These are phyloP conservation scores for Gossypium trilobum DNA, from an alignment of 441 rosid species.

Conservation along the genomic window DNA sequence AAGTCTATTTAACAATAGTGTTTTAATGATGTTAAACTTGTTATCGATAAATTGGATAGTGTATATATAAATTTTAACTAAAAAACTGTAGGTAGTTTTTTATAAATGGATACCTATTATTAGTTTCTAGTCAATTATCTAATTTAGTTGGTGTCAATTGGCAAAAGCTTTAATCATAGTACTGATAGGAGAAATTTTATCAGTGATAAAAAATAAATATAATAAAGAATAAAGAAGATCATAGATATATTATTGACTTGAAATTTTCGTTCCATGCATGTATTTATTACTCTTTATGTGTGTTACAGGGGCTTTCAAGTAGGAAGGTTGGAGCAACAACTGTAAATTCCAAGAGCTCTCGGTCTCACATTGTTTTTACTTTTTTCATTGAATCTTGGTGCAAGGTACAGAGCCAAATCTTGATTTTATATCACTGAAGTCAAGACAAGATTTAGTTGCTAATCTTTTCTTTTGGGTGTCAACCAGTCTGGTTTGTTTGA, in stretches of 20 bases:
- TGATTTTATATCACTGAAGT: not conserved
- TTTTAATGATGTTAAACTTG: not conserved
- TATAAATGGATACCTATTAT: no score
- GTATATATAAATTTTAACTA: no score
- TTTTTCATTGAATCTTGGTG: conserved; percentile 64
- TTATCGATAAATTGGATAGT: not conserved
- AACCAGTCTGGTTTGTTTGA: not conserved
- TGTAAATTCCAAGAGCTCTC: conserved; percentile 82
- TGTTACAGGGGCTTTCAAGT: conserved; percentile 70
- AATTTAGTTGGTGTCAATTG: no score
- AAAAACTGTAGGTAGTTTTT: no score
- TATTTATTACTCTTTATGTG: not conserved
- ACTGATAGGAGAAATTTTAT: no score
- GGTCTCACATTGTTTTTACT: conserved; percentile 70
- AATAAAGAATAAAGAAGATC: not conserved
- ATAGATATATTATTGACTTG: not conserved
- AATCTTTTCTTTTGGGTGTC: not conserved
- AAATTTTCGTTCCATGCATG: conserved; percentile 6
- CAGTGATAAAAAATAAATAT: not conserved
- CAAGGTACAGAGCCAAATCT: conserved; percentile 38
- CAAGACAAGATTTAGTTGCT: not conserved
- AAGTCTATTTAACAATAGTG: not conserved
- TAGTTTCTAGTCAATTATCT: no score
- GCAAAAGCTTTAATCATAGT: no score
- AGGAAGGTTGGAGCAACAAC: conserved; percentile 92